Base-by-base conservation (phyloP, 2,329 filamentous ascomycete species). In the Rosellinia necatrix region DNA sequence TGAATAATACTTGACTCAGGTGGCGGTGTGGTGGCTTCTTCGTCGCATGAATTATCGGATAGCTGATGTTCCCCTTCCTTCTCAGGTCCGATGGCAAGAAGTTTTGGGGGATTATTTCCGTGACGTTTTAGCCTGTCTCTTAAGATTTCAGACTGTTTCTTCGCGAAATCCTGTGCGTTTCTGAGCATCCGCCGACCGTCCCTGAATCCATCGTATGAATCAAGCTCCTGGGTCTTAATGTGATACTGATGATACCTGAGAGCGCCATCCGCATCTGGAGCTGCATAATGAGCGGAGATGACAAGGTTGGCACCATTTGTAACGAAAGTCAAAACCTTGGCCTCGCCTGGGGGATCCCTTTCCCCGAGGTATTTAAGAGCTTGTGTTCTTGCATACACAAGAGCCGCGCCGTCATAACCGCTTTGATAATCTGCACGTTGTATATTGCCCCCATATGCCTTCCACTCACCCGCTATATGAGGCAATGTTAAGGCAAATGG, bases 391-490 rank as follows among this genome's bases (percentile, higher is more conserved):
- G 17, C 29, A 17, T 19, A 35, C 9, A 46, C 29, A 12, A 34
- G 29, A 10, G 43, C 29, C 6, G 43, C 43, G 3, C 43, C 43
- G 19, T 15, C 19, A 35, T 46, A 35, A 15, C 29, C 27, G 13
- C 43, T 34, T n/a, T 46, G 29, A 10, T 12, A 2, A 4, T 4
- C 13, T n/a, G 21, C 27, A n/a, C 25, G 10, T 9, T 22, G 6
- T 12, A 9, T 15, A 19, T 15, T 15, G 15, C 10, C 21, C 15
- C 17, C 12, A 46, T 19, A 34, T 44, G 3, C 42, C 25, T 46
- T 46, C 43, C 43, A 46, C 17, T 46, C 43, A 13, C 43, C 29
- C 2, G 29, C 43, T 35, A 46, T 17, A 22, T 46, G 43, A 6
- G 43, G 29, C 7, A 46, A 8, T 4, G 12, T n/a, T 15, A 46